Evolutionary conservation across 2,329 filamentous ascomycete genomes (phyloP).

Genomic region (Raffaelea deltoideospora): DNA sequence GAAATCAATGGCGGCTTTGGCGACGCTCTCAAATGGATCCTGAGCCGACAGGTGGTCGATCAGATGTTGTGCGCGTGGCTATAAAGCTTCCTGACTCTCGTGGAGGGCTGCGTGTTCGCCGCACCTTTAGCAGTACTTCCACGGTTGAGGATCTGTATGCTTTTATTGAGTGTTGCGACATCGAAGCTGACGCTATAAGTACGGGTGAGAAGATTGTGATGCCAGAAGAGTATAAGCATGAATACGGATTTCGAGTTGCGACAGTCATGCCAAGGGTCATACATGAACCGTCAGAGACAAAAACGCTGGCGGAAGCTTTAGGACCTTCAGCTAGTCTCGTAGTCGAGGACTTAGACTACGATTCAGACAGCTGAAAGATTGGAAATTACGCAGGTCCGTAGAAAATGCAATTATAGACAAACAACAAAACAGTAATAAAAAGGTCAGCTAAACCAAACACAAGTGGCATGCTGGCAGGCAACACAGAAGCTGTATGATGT

Average conservation of each 20-base stretch:
- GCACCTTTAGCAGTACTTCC: slow-evolving; percentile 49
- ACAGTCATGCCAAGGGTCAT: slow-evolving; percentile 74
- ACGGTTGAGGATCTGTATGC: slow-evolving; percentile 83
- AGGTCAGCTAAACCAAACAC: too few relatives aligned
- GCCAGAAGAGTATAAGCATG: slow-evolving; percentile 59
- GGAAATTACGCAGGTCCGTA: too few relatives aligned
- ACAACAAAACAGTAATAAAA: too few relatives aligned
- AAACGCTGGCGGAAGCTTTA: slow-evolving; percentile 56
- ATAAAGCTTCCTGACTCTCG: slow-evolving; percentile 44
- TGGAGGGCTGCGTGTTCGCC: slow-evolving; percentile 60
- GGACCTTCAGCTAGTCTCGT: slow-evolving; percentile 78
- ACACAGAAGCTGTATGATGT: too few relatives aligned
- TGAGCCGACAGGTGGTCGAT: slow-evolving; percentile 45
- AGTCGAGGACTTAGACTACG: slow-evolving; percentile 46
- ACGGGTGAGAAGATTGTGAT: slow-evolving; percentile 15
- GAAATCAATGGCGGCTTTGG: slow-evolving; percentile 61
- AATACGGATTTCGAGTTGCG: slow-evolving; percentile 74
- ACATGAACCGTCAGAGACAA: slow-evolving; percentile 52
- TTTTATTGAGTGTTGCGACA: slow-evolving; percentile 81
- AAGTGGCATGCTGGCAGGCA: too few relatives aligned
- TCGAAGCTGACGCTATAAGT: slow-evolving; percentile 18
- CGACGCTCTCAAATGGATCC: slow-evolving; percentile 48
- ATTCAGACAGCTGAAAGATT: too few relatives aligned
- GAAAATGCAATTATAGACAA: too few relatives aligned
- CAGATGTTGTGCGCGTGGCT: slow-evolving; percentile 58